These are phyloP conservation scores for Sextonia rubra DNA, from an alignment of 164 flowering plant genomes.

Conservation along the genomic window DNA sequence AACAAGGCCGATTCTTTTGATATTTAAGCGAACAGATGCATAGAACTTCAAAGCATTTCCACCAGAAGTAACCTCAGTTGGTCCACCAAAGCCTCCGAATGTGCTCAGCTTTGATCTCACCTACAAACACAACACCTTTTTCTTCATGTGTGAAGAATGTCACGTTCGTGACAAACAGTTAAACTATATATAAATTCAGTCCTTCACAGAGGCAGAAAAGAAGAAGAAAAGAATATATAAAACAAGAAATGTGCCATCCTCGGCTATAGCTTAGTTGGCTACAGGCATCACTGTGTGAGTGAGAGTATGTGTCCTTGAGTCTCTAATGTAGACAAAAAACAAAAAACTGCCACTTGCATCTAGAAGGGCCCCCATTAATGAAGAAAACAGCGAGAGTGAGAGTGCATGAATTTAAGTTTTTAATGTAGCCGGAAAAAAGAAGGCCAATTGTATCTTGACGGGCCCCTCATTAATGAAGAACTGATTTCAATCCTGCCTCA, in stretches of 20 bases:
- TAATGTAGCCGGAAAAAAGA: background rate
- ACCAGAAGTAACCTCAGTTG: constrained; percentile 89
- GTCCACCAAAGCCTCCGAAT: constrained; percentile 81
- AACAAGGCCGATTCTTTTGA: constrained; percentile 65
- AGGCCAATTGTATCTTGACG: background rate
- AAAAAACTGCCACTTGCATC: too few relatives aligned
- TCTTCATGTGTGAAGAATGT: too few relatives aligned
- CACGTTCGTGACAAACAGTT: background rate
- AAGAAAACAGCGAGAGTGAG: too few relatives aligned
- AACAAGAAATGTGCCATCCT: too few relatives aligned
- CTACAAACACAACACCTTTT: constrained; percentile 30
- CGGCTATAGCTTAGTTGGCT: too few relatives aligned
- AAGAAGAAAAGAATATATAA: too few relatives aligned
- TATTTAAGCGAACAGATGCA: constrained; percentile 86
- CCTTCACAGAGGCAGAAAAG: background rate
- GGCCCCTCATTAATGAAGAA: background rate
- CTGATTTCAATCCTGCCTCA: background rate
- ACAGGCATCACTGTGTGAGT: too few relatives aligned
- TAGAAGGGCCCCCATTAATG: too few relatives aligned
- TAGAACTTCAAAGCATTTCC: constrained; percentile 98
- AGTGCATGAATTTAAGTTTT: too few relatives aligned
- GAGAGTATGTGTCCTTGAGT: too few relatives aligned
- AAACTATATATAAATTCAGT: background rate
- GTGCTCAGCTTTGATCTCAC: constrained; percentile 77
- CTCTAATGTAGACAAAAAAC: too few relatives aligned